Evolutionary conservation across 164 flowering plant genomes (phyloP), one percentile per base, ranked within the genome.

Genomic region (Nelumbo lutea): DNA sequence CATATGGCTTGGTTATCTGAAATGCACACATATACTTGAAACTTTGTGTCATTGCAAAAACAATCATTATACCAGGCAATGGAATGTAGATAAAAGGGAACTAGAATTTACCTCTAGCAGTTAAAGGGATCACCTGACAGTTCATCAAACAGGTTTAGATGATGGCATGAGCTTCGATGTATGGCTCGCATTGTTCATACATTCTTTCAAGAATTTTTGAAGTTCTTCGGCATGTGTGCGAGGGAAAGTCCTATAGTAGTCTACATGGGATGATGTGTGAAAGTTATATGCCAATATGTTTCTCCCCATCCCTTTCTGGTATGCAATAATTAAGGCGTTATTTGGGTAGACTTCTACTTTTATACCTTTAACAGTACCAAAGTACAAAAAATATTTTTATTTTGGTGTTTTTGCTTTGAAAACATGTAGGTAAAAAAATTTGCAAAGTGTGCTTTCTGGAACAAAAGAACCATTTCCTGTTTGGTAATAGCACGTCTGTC

Each of bases 221-320:
- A 95, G 77, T 73, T 78, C 70, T 10, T 84, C 76, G 2, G 85
- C 44, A 71, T 92, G 92, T 27, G 75, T 40, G 67, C 70, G 68
- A n/a, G 96, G 96, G 77, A 84, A 92, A 66, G 76, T 86, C 77
- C 99, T 76, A 71, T 76, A 92, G 81, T 95, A 98, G 62, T 95
- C 99, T 14, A 92, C 99, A 68, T 95, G 99, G 3, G 99, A 95
- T 10, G 99, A 92, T 5, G 89, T 76, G 1, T 72, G 78, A 57
- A 92, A 92, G 69, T 92, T 83, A 58, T 73, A 84, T 41, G 93
- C 80, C 68, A 63, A 38, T 14, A 89, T 90, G 56, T 66, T 74
- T 75, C 72, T 86, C 52, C 97, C 97, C 56, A 46, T 65, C 69
- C 45, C 78, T 81, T 76, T 81, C 70, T 89, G 97, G n/a, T 77